Evolutionary conservation across 495 filamentous ascomycete species (phyloP), one percentile per base, ranked within the genome.

Genomic region (Aspergillus carlsbadensis): DNA sequence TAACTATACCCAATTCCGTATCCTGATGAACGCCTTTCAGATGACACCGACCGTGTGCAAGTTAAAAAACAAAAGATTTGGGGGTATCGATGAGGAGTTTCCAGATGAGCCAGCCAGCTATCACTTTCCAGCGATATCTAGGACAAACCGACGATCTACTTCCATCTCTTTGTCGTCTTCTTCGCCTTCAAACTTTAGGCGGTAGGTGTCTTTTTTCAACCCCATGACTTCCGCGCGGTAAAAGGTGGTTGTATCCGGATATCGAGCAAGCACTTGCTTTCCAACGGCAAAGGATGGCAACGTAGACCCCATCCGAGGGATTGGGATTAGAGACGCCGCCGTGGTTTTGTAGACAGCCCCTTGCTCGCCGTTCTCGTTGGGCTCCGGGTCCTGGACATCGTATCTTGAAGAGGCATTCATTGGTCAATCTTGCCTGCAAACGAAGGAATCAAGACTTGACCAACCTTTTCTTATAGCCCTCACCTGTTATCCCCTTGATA

Each of bases 161-260:
- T 90, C 85, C 75, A 89, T 84, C 54, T 90, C 88, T 62, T 87
- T 87, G 49, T 86, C 88, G 61, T 89, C 89, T 64, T 92, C 89
- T 65, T 96, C 91, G 10, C 89, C 89, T 66, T 96, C 91, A 56
- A 96, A 96, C 57, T 89, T 84, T 57, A 96, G 75, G 40, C 81
- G 73, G 54, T 84, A 87, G 42, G 74, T 74, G 46, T 83, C 82
- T 58, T 85, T 85, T 61, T 87, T 85, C 10, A 69, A 61, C 0
- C 86, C 86, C 78, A 91, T 92, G 15, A 98, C 93, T 60, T 97
- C 92, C 10, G 95, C 94, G 64, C 90, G 87, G 70, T 99, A 99
- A 65, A 99, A 99, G 0, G 93, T 97, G 2, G 94, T 96, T 10
- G 95, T 99, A 54, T 91, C 87, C 0, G 91, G 91, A 65, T 96